Conservation (phyloP, 805 yeast species). For the Lachancea sp. region DNA sequence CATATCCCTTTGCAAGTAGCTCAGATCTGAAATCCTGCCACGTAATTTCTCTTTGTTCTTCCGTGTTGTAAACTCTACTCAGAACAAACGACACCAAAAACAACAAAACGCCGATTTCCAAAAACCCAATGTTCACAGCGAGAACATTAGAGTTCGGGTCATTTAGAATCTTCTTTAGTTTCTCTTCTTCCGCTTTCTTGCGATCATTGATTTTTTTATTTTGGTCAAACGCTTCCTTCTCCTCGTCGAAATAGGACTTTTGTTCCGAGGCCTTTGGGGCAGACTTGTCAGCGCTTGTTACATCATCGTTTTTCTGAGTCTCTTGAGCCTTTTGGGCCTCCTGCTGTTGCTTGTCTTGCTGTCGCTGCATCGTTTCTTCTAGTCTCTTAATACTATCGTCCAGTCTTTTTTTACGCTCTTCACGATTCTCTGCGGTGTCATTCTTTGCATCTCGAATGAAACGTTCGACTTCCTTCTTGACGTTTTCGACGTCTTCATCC, state of each 20-base stretch:
- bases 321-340: background rate
- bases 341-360: constrained; percentile 12
- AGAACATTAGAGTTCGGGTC: constrained; percentile 31
- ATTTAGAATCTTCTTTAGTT: constrained; percentile 14
- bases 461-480: constrained; percentile 21
- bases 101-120: constrained; percentile 32
- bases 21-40: constrained; percentile 86
- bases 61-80: constrained; percentile 27
- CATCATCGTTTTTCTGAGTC: background rate
- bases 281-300: background rate
- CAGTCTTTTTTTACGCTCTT: constrained; percentile 17
- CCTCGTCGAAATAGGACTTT: constrained; percentile 15
- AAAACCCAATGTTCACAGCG: constrained; percentile 30
- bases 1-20: constrained; percentile 71
- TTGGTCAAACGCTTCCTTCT: constrained; percentile 13
- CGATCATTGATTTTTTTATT: constrained; percentile 15
- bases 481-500: constrained; percentile 22
- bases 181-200: constrained; percentile 12
- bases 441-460: constrained; percentile 19
- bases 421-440: constrained; percentile 13
- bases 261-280: background rate
- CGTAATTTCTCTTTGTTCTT: constrained; percentile 53
- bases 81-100: constrained; percentile 30
- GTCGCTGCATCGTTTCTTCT: constrained; percentile 22
- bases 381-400: constrained; percentile 22